Percentiles rank a stretch among this genome's conserved stretches.
phyloP scores from a whole-genome alignment of 306 rosid species.

The Trichosanthes cucumerina region DNA sequence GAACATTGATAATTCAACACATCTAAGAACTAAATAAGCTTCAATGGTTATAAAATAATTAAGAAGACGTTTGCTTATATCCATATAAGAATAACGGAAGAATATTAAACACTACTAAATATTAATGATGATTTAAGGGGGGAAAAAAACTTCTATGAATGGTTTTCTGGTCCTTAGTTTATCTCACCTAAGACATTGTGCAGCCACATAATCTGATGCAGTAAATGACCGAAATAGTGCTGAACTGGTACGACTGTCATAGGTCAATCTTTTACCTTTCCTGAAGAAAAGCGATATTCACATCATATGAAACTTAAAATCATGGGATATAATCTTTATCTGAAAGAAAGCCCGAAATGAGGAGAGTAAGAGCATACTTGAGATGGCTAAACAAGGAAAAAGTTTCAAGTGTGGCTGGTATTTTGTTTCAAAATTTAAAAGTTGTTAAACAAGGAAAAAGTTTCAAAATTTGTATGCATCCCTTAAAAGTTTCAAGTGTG shows the following conservation, averaged over 20 bases:
- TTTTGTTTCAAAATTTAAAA: no score
- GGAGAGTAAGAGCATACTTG: background rate
- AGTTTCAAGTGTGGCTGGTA: background rate
- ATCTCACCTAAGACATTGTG: constrained; percentile 77
- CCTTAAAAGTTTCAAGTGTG: no score
- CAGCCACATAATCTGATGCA: constrained; percentile 75
- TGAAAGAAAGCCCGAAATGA: background rate
- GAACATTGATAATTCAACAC: background rate
- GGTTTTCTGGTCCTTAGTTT: background rate
- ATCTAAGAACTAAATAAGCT: background rate
- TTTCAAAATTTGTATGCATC: no score
- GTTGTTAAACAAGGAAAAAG: no score
- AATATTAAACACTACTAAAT: background rate
- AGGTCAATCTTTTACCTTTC: constrained; percentile 41
- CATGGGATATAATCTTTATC: background rate
- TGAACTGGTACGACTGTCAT: constrained; percentile 74
- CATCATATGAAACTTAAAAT: background rate
- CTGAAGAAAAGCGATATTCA: constrained; percentile 21
- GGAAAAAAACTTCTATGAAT: background rate
- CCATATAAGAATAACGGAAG: background rate
- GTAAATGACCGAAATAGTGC: constrained; percentile 74
- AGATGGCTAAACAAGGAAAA: background rate
- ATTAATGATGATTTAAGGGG: background rate
- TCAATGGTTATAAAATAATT: background rate
- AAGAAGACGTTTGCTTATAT: background rate